phyloP scores from a whole-genome alignment of 1,139 yeast species.

The Debaryomyces robertsiae region DNA sequence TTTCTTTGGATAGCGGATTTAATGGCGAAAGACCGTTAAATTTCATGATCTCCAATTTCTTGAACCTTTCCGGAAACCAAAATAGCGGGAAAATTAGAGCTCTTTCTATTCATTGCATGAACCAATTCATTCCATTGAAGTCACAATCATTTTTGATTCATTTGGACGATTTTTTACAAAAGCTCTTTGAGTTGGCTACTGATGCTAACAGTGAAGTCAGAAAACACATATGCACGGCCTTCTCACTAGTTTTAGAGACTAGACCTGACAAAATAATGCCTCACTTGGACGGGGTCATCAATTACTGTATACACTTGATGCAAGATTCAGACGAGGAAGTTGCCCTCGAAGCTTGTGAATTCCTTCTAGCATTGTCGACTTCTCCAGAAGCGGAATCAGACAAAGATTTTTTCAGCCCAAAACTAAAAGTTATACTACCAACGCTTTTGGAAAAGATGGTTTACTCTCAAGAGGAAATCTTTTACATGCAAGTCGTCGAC shows the following conservation, averaged over 20 bases:
- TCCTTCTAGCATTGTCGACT: slow-evolving; percentile 75
- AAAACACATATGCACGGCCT: slow-evolving; percentile 76
- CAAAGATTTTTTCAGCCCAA: slow-evolving; percentile 52
- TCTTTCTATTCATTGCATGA: slow-evolving; percentile 69
- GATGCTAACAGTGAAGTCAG: slow-evolving; percentile 65
- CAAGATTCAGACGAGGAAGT: slow-evolving; percentile 65
- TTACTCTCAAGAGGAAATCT: slow-evolving; percentile 79
- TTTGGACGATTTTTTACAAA: slow-evolving; percentile 64
- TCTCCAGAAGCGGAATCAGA: slow-evolving; percentile 49
- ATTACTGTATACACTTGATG: slow-evolving; percentile 82
- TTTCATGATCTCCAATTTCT: slow-evolving; percentile 64
- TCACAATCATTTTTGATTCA: slow-evolving; percentile 65
- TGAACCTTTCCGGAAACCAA: slow-evolving; percentile 47
- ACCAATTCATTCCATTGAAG: slow-evolving; percentile 71
- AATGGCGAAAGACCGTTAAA: slow-evolving; percentile 71
- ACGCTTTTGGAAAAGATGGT: slow-evolving; percentile 81
- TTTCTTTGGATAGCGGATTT: slow-evolving; percentile 58
- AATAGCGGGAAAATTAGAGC: slow-evolving; percentile 57
- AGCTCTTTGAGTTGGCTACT: slow-evolving; percentile 64
- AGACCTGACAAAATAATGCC: slow-evolving; percentile 81
- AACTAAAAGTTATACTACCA: slow-evolving; percentile 68
- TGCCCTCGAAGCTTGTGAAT: slow-evolving; percentile 92
- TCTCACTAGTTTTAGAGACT: slow-evolving; percentile 70
- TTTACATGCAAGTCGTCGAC: slow-evolving; percentile 69
- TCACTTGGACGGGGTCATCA: slow-evolving; percentile 81